Percentiles rank a stretch among this genome's conserved stretches.
These are phyloP conservation scores for Baorangia bicolor DNA, from an alignment of 768 basidiomycete species.

Conservation along the genomic window DNA sequence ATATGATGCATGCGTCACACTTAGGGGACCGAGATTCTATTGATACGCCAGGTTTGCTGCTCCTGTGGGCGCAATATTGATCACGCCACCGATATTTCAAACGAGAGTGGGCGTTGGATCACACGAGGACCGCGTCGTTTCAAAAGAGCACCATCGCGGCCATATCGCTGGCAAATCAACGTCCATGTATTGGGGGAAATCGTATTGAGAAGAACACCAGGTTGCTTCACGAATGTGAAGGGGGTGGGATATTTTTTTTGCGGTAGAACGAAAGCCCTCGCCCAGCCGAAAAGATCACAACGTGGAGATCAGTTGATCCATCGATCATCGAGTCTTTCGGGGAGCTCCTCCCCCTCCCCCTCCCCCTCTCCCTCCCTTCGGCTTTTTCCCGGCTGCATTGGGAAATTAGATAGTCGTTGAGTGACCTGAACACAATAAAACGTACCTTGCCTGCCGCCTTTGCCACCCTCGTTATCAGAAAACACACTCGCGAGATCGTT, in stretches of 20 bases:
- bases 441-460: constrained; percentile 14
- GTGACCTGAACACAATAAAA: background rate
- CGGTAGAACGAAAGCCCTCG: background rate
- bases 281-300: constrained; percentile 2
- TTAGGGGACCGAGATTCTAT: background rate
- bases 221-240: constrained; percentile 6
- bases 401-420: constrained; percentile 7
- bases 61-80: background rate
- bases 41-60: background rate
- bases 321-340: no score
- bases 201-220: constrained; percentile 18
- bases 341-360: background rate
- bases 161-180: constrained; percentile 8
- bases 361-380: background rate
- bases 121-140: background rate
- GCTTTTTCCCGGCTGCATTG: background rate
- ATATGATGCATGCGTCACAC: background rate
- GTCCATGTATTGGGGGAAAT: constrained; percentile 1
- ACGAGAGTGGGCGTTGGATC: constrained; percentile 1
- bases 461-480: constrained; percentile 23
- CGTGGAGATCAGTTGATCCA: background rate
- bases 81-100: constrained; percentile 4
- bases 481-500: constrained; percentile 8
- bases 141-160: constrained; percentile 2
- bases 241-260: constrained; percentile 3